Conservation (phyloP, 176 grass and related monocot species). For the Lolium rigidum region DNA sequence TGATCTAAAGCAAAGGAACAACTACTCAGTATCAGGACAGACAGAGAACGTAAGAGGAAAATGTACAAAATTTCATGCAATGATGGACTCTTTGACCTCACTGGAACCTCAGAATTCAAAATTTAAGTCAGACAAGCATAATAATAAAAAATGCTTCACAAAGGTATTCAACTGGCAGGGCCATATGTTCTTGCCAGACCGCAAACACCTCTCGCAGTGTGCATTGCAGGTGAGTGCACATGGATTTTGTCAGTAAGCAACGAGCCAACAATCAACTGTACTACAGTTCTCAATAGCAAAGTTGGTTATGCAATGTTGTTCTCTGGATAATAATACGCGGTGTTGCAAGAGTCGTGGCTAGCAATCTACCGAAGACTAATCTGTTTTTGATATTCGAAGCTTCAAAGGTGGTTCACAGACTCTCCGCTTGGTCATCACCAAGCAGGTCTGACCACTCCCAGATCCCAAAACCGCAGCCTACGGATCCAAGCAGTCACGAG, state of each 20-base stretch:
- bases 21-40: too few species aligned
- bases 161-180: too few species aligned
- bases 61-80: too few species aligned
- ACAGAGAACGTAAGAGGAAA: too few species aligned
- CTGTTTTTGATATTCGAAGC: not conserved
- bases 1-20: too few species aligned
- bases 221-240: not conserved
- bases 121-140: too few species aligned
- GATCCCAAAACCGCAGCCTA: conserved; percentile 23
- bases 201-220: not conserved
- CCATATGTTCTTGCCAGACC: too few species aligned
- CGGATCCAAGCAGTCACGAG: not conserved
- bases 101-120: too few species aligned
- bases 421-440: not conserved
- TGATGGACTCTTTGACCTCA: too few species aligned
- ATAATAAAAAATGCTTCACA: too few species aligned
- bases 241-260: not conserved
- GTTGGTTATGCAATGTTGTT: not conserved
- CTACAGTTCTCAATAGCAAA: conserved; percentile 7
- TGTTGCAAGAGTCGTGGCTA: not conserved
- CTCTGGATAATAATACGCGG: not conserved
- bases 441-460: conserved; percentile 30
- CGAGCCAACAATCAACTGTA: not conserved
- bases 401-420: not conserved
- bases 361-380: not conserved